Evolutionary conservation across 352 stramenopile species (phyloP).

Genomic region (Phytophthora meadii): DNA sequence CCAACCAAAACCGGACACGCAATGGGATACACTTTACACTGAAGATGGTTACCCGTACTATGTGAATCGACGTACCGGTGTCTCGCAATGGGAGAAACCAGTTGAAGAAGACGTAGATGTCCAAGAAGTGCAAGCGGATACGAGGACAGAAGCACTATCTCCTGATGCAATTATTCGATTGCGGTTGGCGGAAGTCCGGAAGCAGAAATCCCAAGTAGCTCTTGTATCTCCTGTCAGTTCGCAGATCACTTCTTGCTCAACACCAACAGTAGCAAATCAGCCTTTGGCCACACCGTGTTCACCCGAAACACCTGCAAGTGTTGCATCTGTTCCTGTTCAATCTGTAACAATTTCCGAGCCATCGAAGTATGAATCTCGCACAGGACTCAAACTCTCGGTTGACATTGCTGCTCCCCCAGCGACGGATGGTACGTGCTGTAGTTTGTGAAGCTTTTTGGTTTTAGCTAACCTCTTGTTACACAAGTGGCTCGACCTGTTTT

Average conservation of each 20-base stretch:
- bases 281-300: not conserved
- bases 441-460: not conserved
- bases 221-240: conserved; percentile 15
- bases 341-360: not conserved
- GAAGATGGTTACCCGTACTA: conserved; percentile 84
- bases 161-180: conserved; percentile 57
- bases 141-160: conserved; percentile 20
- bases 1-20: conserved; percentile 11
- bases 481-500: conserved; percentile 58
- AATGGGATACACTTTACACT: conserved; percentile 79
- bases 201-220: conserved; percentile 34
- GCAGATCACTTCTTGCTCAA: conserved; percentile 19
- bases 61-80: conserved; percentile 67
- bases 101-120: conserved; percentile 9
- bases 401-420: conserved; percentile 50
- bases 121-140: conserved; percentile 12
- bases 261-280: conserved; percentile 11
- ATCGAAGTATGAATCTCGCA: conserved; percentile 65
- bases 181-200: conserved; percentile 51
- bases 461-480: conserved; percentile 5
- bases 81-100: conserved; percentile 85
- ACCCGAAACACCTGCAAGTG: not conserved
- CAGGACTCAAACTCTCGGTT: conserved; percentile 58
- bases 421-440: conserved; percentile 47
- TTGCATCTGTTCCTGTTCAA: conserved; percentile 1